Percentiles rank a stretch among this genome's conserved stretches.
phyloP scores from a whole-genome alignment of 352 stramenopile genomes.

The Pythium guiyangense region DNA sequence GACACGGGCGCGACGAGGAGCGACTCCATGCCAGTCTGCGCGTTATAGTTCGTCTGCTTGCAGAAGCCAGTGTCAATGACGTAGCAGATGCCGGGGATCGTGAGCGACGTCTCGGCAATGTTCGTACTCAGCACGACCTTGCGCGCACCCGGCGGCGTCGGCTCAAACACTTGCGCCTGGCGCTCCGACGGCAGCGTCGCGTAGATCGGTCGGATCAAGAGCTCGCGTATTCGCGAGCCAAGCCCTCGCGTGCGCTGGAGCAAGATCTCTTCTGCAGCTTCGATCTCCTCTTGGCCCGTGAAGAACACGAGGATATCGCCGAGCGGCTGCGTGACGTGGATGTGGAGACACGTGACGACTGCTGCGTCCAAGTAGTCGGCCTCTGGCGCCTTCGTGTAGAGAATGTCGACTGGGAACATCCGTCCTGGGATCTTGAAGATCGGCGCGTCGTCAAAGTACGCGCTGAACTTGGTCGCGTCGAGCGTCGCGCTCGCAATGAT shows the following conservation, averaged over 20 bases:
- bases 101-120: constrained; percentile 99
- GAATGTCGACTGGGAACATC: constrained; percentile 95
- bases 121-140: constrained; percentile 99
- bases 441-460: constrained; percentile 98
- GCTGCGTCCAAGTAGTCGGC: constrained; percentile 98
- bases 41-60: constrained; percentile 99
- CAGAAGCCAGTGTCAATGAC: constrained; percentile 99
- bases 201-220: constrained; percentile 99
- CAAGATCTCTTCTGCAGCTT: constrained; percentile 96
- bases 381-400: constrained; percentile 98
- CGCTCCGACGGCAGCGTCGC: constrained; percentile 96
- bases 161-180: constrained; percentile 99
- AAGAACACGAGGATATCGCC: constrained; percentile 99
- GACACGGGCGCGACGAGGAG: constrained; percentile 98
- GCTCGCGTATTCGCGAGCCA: constrained; percentile 95
- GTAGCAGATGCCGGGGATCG: constrained; percentile 99
- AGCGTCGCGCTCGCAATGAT: constrained; percentile 97
- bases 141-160: constrained; percentile 91
- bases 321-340: constrained; percentile 97
- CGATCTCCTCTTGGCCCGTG: constrained; percentile 99
- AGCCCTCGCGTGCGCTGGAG: constrained; percentile 90
- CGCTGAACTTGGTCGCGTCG: constrained; percentile 98
- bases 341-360: constrained; percentile 97
- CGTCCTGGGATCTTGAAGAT: constrained; percentile 99
- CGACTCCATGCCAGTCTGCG: constrained; percentile 98